A percentile compares a stretch with the other conserved stretches of the same genome.
phyloP scores from a whole-genome alignment of 2,329 filamentous ascomycete species.

The Aspergillus vadensis region DNA sequence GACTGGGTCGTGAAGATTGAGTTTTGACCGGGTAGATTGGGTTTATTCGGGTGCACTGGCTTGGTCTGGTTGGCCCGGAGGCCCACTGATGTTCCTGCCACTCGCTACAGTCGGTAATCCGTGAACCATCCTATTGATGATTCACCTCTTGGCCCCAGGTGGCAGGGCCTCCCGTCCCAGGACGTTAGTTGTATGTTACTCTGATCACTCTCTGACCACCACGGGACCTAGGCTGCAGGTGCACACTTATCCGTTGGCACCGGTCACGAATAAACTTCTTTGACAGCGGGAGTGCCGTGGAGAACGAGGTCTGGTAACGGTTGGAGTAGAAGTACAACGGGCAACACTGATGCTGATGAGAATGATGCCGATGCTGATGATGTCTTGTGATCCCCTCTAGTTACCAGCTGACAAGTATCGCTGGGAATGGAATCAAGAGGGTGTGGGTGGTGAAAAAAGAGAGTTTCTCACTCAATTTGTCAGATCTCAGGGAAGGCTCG shows the following conservation, averaged over 20 bases:
- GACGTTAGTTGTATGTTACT: neutral
- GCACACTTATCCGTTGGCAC: neutral
- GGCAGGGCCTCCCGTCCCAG: neutral
- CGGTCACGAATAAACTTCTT: slow-evolving; percentile 6
- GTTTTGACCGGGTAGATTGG: slow-evolving; percentile 14
- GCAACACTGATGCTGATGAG: neutral
- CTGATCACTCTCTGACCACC: neutral
- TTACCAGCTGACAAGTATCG: neutral
- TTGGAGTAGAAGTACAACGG: neutral
- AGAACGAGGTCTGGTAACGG: slow-evolving; percentile 6
- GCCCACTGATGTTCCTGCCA: slow-evolving; percentile 4
- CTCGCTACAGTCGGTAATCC: slow-evolving; percentile 2
- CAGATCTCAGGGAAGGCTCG: slow-evolving; percentile 1
- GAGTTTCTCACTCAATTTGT: neutral
- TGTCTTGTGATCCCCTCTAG: neutral
- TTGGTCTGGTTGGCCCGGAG: slow-evolving; percentile 5
- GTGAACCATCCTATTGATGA: neutral
- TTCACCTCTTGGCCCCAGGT: neutral
- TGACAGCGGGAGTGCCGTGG: slow-evolving; percentile 5
- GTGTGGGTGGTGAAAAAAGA: neutral
- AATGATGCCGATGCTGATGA: no score
- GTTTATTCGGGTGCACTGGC: slow-evolving; percentile 2
- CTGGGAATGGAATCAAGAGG: neutral
- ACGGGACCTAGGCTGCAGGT: neutral
- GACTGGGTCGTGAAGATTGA: slow-evolving; percentile 11